Evolutionary conservation across 2,329 filamentous ascomycete genomes (phyloP), one percentile per base, ranked within the genome.

Genomic region (Nemania sp.): DNA sequence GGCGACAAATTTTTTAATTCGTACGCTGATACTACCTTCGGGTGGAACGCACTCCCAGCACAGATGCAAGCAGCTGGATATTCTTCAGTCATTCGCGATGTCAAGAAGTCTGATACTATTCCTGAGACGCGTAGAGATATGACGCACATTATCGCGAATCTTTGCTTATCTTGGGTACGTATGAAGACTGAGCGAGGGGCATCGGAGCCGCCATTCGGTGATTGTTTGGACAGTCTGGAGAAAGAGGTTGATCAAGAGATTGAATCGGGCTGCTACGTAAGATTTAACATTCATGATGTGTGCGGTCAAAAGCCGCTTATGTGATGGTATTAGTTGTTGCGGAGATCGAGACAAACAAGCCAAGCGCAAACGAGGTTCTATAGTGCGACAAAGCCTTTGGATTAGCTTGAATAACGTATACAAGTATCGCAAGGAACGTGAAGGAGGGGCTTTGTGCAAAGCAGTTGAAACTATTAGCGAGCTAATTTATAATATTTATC

Each of bases 21-120:
- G 9, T 37, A 57, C 22, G 39, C 54, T 6, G 44, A 44, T 14
- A 46, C 59, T 11, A 8, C 28, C n/a, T 34, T 50, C 14, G 58
- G 55, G 9, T 61, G 55, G 55, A 61, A 50, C 26, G 54, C 49
- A n/a, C 55, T 61, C 9, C 55, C 55, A 1, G 49, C 31, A 1
- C 44, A 56, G 3, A 61, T 58, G 58, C 52, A 46, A 49, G 41
- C 28, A 8, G 55, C 55, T 15, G 55, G 58, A 20, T 41, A 56
- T 20, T 30, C 34, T 9, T 51, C 49, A 4, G 24, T 58, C 3
- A 19, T 22, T 14, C 56, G 36, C 14, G 52, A 61, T 19, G 47
- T 54, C 7, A 39, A 37, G 3, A 52, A 37, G 28, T 59, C 49
- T 6, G 55, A 58, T 22, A 53, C 30, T 23, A 14, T 48, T 12